Evolutionary conservation across 371 early-diverging fungal genomes (phyloP), one percentile per base, ranked within the genome.

Genomic region (Coemansia sp.): DNA sequence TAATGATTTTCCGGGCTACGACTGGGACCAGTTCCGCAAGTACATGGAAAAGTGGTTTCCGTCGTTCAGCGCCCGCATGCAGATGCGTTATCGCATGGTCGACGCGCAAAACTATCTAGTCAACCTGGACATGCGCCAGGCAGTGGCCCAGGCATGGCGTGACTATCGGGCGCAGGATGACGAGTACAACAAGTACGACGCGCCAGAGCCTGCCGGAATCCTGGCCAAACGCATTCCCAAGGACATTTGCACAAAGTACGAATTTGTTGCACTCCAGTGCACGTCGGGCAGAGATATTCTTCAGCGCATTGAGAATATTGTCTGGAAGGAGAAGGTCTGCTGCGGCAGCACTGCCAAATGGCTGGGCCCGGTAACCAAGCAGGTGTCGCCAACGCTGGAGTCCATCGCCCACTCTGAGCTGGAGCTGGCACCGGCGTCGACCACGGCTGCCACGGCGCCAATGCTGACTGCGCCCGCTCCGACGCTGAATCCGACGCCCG

Each of bases 191-290:
- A 7, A 50, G 51, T 50, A 50, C 30, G 51, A 50, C 30, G 51
- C 51, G 31, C 51, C 52, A 5, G 52, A 52, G 32, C 52, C 52
- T 2, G 52, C 52, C 13, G 52, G 52, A 11, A 52, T 30, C 35
- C 35, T 52, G 32, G 34, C 52, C 52, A 52, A 34, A 30, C 52
- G 52, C 52, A 52, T 52, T 35, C 52, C 52, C n/a, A 5, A 32
- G 35, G 5, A 31, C 16, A 14, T 52, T 35, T 35, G 35, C 6
- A 16, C 52, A 9, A 52, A 52, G 7, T 52, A 52, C 34, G 13
- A 4, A 10, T 52, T 52, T 52, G 34, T 52, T 16, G 6, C 16
- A 4, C 35, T 34, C 16, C 32, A 35, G 7, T 14, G 34, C 35
- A 26, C 11, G 35, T 52, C 52, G 20, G 52, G 52, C 6, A 32